Evolutionary conservation across 176 grass and related monocot species (phyloP).

Genomic region (Alloteropsis semialata): DNA sequence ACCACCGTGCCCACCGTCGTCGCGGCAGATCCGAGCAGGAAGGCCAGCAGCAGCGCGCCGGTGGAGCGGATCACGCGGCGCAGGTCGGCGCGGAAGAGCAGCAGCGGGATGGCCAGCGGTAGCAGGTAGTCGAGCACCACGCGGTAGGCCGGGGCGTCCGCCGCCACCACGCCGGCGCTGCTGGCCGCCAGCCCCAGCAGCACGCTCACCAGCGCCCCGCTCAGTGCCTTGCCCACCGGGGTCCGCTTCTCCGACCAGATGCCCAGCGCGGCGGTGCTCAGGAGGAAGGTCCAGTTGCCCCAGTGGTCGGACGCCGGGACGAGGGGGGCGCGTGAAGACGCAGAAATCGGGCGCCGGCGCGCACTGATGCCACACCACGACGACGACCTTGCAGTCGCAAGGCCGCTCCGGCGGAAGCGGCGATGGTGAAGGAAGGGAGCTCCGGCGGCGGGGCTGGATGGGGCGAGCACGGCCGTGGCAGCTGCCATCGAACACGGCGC

Average conservation of each 20-base stretch:
- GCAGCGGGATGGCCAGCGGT: conserved; percentile 60
- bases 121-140: conserved; percentile 70
- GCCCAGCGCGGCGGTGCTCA: conserved; percentile 55
- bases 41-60: conserved; percentile 54
- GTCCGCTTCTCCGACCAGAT: conserved; percentile 60
- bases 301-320: conserved; percentile 62
- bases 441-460: neutral
- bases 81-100: conserved; percentile 71
- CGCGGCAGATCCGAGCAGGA: conserved; percentile 66
- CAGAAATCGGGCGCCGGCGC: no score
- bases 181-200: conserved; percentile 67
- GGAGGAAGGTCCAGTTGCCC: conserved; percentile 81
- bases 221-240: conserved; percentile 57
- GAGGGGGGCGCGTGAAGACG: conserved; percentile 29
- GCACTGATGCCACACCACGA: no score
- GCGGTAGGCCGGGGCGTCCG: conserved; percentile 57
- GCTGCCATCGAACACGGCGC: no score
- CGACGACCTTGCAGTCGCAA: neutral
- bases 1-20: conserved; percentile 63
- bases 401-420: neutral
- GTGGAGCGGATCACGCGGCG: conserved; percentile 53
- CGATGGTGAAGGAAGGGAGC: neutral
- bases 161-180: conserved; percentile 54
- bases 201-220: conserved; percentile 61
- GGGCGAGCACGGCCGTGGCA: neutral